Evolutionary conservation across 1,139 yeast genomes (phyloP), one percentile per base, ranked within the genome.

Genomic region (Blastobotrys persicus): DNA sequence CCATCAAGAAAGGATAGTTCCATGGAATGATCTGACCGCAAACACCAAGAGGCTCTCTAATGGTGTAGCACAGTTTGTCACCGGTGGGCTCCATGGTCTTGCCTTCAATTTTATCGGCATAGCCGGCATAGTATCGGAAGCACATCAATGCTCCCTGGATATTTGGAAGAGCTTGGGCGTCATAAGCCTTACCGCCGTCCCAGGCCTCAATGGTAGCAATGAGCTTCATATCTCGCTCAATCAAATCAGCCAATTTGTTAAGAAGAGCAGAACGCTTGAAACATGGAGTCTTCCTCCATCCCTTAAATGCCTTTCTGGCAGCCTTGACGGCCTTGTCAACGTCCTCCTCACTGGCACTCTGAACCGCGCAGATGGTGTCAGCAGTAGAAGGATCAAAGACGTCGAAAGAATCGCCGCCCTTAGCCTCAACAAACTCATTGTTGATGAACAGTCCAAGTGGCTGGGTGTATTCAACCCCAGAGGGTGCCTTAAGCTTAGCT

Each of bases 21-120:
- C 95, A 87, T 60, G 95, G 95, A 59, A 87, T 84, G 60, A 85
- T 81, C 68, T 83, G 88, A 50, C 91, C 94, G 71, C 89, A 83
- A 48, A 85, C 91, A 62, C 92, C 92, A 58, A 84, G 68, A 56
- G 92, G 89, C 69, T 84, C 91, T 56, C 74, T 71, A 58, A 72
- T 72, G 47, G 77, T 71, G 69, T 79, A 83, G 60, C 79, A 80
- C 66, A 83, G 79, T 70, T 83, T 82, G 55, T 74, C 66, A 46
- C 68, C 68, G 62, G 84, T 86, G 56, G 85, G 80, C 64, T 84
- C 86, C 56, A 85, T 78, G 44, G 83, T 77, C 60, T 76, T 71
- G 51, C 95, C 95, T 52, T 75, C 77, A 54, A 85, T 67, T 72
- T 85, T 85, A 70, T 85, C 66, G 57, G 91, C 88, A 80, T 83